phyloP scores from a whole-genome alignment of 2,329 filamentous ascomycete species.

The Penicillium sp. region DNA sequence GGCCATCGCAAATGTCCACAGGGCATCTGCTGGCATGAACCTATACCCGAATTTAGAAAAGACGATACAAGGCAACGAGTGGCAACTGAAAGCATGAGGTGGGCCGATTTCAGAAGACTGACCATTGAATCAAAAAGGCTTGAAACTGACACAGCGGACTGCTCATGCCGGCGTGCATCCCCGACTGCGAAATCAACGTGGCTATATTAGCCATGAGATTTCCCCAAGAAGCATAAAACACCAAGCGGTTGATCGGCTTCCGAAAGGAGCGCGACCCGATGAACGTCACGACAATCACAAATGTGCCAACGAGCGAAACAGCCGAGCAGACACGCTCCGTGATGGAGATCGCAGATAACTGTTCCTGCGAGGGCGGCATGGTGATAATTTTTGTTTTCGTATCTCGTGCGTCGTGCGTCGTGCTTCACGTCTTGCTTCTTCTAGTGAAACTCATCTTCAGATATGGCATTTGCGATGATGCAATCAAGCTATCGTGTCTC shows the following conservation, averaged over 20 bases:
- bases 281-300: slow-evolving; percentile 75
- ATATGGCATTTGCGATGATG: not conserved
- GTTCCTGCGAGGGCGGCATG: slow-evolving; percentile 34
- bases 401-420: not conserved
- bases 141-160: slow-evolving; percentile 74
- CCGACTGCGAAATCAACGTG: slow-evolving; percentile 71
- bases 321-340: slow-evolving; percentile 71
- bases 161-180: slow-evolving; percentile 53
- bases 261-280: slow-evolving; percentile 69
- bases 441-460: not conserved
- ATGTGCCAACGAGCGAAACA: slow-evolving; percentile 70
- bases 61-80: not conserved
- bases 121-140: slow-evolving; percentile 82
- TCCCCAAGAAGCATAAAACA: slow-evolving; percentile 82
- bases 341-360: slow-evolving; percentile 60
- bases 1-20: slow-evolving; percentile 82
- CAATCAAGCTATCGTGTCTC: not conserved
- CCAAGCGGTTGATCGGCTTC: slow-evolving; percentile 83
- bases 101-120: slow-evolving; percentile 35
- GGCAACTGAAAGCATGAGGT: not conserved
- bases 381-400: slow-evolving; percentile 24
- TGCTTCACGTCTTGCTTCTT: not conserved
- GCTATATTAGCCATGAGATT: slow-evolving; percentile 79
- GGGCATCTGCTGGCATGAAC: slow-evolving; percentile 76
- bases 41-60: slow-evolving; percentile 44